Evolutionary conservation across 768 basidiomycete species (phyloP).

Genomic region (Sistotremastrum suecicum): DNA sequence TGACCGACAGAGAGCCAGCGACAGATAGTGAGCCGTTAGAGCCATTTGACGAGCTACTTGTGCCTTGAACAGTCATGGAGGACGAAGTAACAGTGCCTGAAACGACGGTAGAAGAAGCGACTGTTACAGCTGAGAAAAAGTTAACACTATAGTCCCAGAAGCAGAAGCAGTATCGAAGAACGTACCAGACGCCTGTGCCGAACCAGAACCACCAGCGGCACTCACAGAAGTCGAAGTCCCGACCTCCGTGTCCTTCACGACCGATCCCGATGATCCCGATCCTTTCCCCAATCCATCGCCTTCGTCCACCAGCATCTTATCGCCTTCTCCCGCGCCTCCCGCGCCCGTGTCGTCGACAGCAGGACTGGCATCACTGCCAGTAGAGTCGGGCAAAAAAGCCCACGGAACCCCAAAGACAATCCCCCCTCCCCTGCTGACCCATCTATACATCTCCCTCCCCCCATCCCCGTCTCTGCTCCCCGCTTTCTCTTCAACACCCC

Average conservation of each 20-base stretch:
- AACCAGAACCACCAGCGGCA: too few species aligned
- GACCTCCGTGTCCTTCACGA: too few species aligned
- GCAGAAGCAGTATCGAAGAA: neutral
- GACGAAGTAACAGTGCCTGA: neutral
- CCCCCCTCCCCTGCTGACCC: slow-evolving; percentile 5
- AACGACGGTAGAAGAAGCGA: slow-evolving; percentile 4
- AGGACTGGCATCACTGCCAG: neutral
- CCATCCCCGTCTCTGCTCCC: slow-evolving; percentile 18
- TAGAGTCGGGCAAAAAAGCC: too few species aligned
- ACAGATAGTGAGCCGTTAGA: slow-evolving; percentile 2
- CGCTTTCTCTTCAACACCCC: slow-evolving; percentile 16
- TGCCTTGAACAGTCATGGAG: slow-evolving; percentile 7
- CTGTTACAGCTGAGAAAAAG: slow-evolving; percentile 30
- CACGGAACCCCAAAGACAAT: neutral
- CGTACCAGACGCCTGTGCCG: too few species aligned
- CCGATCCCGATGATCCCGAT: too few species aligned
- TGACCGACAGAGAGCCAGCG: neutral
- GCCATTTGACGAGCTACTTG: neutral
- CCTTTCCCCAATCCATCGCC: too few species aligned
- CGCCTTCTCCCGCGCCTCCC: neutral
- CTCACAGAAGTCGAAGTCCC: too few species aligned
- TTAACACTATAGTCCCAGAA: slow-evolving; percentile 24
- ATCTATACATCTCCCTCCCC: slow-evolving; percentile 24
- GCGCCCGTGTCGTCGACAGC: neutral
- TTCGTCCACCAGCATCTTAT: too few species aligned